phyloP scores from a whole-genome alignment of 495 filamentous ascomycete species.

The Trichoderma parareesei region DNA sequence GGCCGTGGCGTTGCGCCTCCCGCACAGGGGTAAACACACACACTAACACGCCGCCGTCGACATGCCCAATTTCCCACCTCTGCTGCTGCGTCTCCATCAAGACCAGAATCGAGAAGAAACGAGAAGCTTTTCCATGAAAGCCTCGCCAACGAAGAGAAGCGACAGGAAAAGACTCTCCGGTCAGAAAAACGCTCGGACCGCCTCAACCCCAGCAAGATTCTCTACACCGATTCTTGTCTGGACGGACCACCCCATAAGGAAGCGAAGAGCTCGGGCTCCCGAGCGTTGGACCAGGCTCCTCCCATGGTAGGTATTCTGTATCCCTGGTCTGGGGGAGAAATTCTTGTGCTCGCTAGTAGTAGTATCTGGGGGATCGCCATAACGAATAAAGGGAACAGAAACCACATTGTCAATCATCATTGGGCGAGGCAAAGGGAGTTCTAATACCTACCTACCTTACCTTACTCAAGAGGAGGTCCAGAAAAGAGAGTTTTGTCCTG shows the following conservation, averaged over 20 bases:
- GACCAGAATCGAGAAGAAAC: no score
- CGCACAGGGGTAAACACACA: neutral
- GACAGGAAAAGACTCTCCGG: neutral
- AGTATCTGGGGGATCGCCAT: slow-evolving; percentile 1
- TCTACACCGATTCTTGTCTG: neutral
- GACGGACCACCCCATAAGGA: neutral
- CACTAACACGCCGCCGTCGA: neutral
- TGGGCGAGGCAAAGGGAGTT: neutral
- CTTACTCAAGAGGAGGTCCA: no score
- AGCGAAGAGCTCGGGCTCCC: neutral
- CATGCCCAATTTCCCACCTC: no score
- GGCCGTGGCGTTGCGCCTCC: slow-evolving; percentile 6
- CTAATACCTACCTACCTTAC: no score
- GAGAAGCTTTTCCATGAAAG: no score
- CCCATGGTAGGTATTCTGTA: neutral
- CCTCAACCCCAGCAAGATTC: neutral
- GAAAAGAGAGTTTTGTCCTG: neutral
- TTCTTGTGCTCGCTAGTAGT: no score
- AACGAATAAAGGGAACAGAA: neutral
- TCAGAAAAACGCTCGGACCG: neutral
- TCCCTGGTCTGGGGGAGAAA: neutral
- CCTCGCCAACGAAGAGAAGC: neutral
- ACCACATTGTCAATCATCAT: neutral
- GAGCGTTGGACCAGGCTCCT: neutral
- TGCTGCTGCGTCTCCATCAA: no score